Conservation (phyloP, 192 early-diverging fungal species). For the Funneliformis geosporum region DNA sequence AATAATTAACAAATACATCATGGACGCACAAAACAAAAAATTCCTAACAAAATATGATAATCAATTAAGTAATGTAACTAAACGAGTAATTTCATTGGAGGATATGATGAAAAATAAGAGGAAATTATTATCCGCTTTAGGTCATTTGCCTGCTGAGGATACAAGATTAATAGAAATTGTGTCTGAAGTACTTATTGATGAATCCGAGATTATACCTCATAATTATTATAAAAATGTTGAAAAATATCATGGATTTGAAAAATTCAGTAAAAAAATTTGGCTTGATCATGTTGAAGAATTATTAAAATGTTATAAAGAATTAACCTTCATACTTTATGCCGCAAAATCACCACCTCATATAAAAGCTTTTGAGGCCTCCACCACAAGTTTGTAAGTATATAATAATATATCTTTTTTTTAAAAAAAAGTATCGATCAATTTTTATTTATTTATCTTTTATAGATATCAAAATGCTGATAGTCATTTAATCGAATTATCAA, state of each 20-base stretch:
- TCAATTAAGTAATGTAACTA: background rate
- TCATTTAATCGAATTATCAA: too few species aligned
- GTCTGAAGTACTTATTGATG: too few species aligned
- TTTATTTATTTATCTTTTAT: too few species aligned
- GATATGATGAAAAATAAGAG: background rate
- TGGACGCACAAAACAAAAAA: conserved; percentile 27
- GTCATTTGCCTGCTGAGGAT: background rate
- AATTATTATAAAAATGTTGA: background rate
- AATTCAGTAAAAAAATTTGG: background rate
- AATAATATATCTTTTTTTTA: background rate
- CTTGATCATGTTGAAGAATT: background rate
- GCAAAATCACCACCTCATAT: background rate
- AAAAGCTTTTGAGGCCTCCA: background rate
- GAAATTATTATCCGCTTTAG: background rate
- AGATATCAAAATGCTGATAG: too few species aligned
- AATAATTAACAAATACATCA: conserved; percentile 7
- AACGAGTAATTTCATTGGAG: too few species aligned
- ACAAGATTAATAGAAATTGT: too few species aligned
- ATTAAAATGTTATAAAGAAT: background rate
- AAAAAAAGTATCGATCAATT: background rate
- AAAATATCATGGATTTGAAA: background rate
- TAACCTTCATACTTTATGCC: background rate
- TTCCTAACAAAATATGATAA: conserved; percentile 11
- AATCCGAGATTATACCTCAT: background rate
- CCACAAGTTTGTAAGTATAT: background rate